phyloP scores from a whole-genome alignment of 371 early-diverging fungal genomes.

The Mucor sp. region DNA sequence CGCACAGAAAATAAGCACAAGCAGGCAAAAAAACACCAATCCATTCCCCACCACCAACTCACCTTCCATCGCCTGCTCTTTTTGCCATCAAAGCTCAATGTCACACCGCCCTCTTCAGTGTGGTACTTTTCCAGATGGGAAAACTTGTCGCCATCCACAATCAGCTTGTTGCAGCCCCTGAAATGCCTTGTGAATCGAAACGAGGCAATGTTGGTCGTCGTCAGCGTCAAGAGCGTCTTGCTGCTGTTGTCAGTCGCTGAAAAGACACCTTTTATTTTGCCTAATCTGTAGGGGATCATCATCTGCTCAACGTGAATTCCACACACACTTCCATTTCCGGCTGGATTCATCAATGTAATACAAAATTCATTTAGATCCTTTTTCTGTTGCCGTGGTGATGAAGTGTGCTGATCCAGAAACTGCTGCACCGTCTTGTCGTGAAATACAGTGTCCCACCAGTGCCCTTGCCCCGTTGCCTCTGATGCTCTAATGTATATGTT shows the following conservation, averaged over 20 bases:
- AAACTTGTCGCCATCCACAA: slow-evolving; percentile 18
- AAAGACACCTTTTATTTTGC: slow-evolving; percentile 12
- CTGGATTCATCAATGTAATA: slow-evolving; percentile 67
- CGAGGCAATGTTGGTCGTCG: slow-evolving; percentile 16
- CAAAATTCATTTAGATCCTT: slow-evolving; percentile 42
- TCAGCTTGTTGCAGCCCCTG: slow-evolving; percentile 4
- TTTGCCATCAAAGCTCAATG: slow-evolving; percentile 8
- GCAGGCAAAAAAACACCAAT: too few species aligned
- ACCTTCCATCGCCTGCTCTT: slow-evolving; percentile 15
- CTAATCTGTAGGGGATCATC: slow-evolving; percentile 50
- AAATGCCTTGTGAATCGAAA: slow-evolving; percentile 9
- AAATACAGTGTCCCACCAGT: slow-evolving; percentile 68
- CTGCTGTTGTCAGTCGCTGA: background rate
- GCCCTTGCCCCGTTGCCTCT: slow-evolving; percentile 58
- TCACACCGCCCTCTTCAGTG: background rate
- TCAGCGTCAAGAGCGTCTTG: slow-evolving; percentile 3
- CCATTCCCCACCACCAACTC: too few species aligned
- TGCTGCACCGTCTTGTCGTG: slow-evolving; percentile 45
- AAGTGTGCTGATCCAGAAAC: slow-evolving; percentile 37
- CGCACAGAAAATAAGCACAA: too few species aligned
- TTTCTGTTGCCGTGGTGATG: slow-evolving; percentile 9
- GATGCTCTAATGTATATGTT: slow-evolving; percentile 43
- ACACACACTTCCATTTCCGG: slow-evolving; percentile 58
- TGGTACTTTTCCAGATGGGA: slow-evolving; percentile 7
- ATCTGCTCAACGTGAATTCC: slow-evolving; percentile 69